Conservation (phyloP, 805 yeast species). For the Starmerella geochares region DNA sequence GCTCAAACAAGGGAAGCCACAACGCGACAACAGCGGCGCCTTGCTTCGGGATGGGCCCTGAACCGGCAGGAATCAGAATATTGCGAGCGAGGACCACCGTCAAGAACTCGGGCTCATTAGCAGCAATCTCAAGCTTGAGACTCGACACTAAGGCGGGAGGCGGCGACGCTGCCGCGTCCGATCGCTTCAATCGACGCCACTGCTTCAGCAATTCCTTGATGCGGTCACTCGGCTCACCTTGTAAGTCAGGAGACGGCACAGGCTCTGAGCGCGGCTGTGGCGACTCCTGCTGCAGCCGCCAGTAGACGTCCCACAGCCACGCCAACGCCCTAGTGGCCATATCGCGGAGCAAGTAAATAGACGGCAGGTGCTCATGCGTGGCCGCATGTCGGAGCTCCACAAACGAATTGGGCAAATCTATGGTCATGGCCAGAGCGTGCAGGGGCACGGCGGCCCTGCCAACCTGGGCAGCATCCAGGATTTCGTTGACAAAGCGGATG, state of each 20-base stretch:
- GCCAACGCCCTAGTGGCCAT: slow-evolving; percentile 50
- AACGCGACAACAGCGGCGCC: slow-evolving; percentile 14
- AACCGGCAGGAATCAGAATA: slow-evolving; percentile 20
- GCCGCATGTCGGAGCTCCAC: slow-evolving; percentile 86
- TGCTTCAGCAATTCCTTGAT: slow-evolving; percentile 36
- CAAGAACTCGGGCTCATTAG: slow-evolving; percentile 10
- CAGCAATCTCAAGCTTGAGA: slow-evolving; percentile 8
- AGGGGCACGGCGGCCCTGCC: slow-evolving; percentile 69
- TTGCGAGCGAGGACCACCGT: slow-evolving; percentile 21
- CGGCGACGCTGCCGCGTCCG: slow-evolving; percentile 34
- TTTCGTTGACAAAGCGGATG: slow-evolving; percentile 81
- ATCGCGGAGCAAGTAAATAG: slow-evolving; percentile 54
- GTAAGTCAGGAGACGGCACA: not conserved
- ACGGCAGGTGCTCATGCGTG: slow-evolving; percentile 79
- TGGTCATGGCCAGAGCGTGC: slow-evolving; percentile 56
- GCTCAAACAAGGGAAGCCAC: slow-evolving; percentile 23
- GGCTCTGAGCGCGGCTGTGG: not conserved
- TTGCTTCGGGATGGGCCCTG: slow-evolving; percentile 5
- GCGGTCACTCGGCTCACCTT: slow-evolving; percentile 9
- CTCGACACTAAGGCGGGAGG: slow-evolving; percentile 4
- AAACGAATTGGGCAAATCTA: slow-evolving; percentile 65
- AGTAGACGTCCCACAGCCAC: slow-evolving; percentile 69
- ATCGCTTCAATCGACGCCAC: slow-evolving; percentile 41
- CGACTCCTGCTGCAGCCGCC: slow-evolving; percentile 36
- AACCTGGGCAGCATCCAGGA: slow-evolving; percentile 77